These are phyloP conservation scores for Gossypium aridum DNA, from an alignment of 441 rosid species.

Conservation along the genomic window DNA sequence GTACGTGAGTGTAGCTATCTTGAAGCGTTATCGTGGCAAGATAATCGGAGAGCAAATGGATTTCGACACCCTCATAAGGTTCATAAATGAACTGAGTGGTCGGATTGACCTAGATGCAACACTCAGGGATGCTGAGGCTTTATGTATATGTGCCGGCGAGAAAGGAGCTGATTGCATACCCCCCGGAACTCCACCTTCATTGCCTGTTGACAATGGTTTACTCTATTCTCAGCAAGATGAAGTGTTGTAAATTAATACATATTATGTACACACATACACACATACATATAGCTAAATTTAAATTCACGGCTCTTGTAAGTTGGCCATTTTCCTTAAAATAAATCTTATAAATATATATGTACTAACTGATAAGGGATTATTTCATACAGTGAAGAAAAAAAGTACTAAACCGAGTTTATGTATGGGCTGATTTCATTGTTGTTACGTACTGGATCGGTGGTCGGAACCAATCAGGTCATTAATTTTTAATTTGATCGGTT, in stretches of 20 bases:
- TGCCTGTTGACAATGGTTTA: conserved; percentile 57
- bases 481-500: too few relatives aligned
- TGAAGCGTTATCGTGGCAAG: conserved; percentile 80
- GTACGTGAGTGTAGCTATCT: conserved; percentile 74
- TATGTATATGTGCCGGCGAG: conserved; percentile 93
- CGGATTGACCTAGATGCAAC: conserved; percentile 62
- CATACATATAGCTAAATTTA: not conserved
- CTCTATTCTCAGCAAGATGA: conserved; percentile 67
- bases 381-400: too few relatives aligned
- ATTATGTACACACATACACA: not conserved
- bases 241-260: conserved; percentile 39
- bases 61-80: conserved; percentile 89
- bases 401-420: too few relatives aligned
- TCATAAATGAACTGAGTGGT: conserved; percentile 88
- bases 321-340: not conserved
- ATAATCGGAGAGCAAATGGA: conserved; percentile 95
- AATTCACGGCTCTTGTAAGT: not conserved
- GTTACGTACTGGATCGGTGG: too few relatives aligned
- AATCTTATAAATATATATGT: not conserved
- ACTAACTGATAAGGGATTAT: too few relatives aligned
- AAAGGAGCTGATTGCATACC: conserved; percentile 86
- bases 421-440: too few relatives aligned
- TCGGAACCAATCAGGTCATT: too few relatives aligned
- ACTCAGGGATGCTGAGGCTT: conserved; percentile 88
- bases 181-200: conserved; percentile 89